A percentile compares a stretch with the other conserved stretches of the same genome.
phyloP scores from a whole-genome alignment of 73 alveolate genomes.

The Blepharisma japonicum region DNA sequence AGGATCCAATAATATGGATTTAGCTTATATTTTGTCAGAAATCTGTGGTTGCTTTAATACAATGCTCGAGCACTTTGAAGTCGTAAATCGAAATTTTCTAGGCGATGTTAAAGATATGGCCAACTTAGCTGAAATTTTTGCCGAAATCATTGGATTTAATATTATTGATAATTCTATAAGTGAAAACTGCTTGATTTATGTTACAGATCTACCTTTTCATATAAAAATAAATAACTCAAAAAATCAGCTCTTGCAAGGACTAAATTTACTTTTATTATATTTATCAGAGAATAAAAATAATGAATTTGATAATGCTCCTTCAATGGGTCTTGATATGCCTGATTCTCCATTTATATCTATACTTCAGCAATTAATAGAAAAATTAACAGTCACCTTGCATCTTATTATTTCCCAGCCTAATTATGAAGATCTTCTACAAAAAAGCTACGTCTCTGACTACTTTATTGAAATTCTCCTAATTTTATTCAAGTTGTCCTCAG shows the following conservation, averaged over 20 bases:
- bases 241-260: conserved; percentile 28
- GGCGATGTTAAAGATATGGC: conserved; percentile 23
- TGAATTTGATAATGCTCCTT: neutral
- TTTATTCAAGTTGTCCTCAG: conserved; percentile 33
- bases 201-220: neutral
- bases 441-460: conserved; percentile 33
- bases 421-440: conserved; percentile 15
- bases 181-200: too few relatives aligned
- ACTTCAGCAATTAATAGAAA: conserved; percentile 14
- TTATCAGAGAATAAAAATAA: conserved; percentile 20
- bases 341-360: conserved; percentile 11
- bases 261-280: conserved; percentile 29
- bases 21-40: conserved; percentile 13
- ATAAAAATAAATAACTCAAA: conserved; percentile 32
- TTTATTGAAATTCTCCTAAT: conserved; percentile 39
- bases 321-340: neutral
- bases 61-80: conserved; percentile 30
- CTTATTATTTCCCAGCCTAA: conserved; percentile 27
- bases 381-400: conserved; percentile 24
- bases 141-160: neutral
- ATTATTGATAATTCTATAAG: too few relatives aligned
- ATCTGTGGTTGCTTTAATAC: neutral
- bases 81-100: neutral
- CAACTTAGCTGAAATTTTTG: neutral
- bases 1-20: too few relatives aligned